phyloP scores from a whole-genome alignment of 176 grass and related monocot species.

The Cenchrus fungigraminus region DNA sequence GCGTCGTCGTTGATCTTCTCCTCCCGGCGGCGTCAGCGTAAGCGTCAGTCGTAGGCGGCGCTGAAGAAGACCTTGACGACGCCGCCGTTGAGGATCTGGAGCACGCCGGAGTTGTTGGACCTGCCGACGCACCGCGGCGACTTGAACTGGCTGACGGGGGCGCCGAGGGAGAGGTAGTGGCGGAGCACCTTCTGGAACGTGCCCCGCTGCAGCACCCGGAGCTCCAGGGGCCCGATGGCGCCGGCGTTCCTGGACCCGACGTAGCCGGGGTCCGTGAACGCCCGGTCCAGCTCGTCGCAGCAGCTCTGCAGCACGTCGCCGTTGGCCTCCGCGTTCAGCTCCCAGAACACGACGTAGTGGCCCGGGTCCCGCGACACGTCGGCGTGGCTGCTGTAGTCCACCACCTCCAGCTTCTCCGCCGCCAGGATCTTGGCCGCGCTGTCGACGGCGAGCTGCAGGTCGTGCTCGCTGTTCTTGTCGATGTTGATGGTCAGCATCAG shows the following conservation, averaged over 20 bases:
- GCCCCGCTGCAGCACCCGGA: constrained; percentile 53
- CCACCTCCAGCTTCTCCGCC: constrained; percentile 80
- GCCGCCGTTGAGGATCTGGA: constrained; percentile 57
- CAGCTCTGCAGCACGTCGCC: constrained; percentile 66
- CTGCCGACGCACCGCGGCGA: constrained; percentile 58
- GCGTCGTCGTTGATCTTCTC: not conserved
- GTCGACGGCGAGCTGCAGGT: constrained; percentile 76
- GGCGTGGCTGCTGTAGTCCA: constrained; percentile 83
- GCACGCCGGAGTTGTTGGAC: constrained; percentile 51
- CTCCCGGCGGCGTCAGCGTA: not conserved
- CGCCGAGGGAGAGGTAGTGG: constrained; percentile 60
- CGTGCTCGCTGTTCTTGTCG: constrained; percentile 93
- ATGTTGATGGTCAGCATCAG: constrained; percentile 81
- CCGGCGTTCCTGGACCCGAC: constrained; percentile 42
- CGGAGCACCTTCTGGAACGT: constrained; percentile 69
- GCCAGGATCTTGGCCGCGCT: constrained; percentile 57
- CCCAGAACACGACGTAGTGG: constrained; percentile 82
- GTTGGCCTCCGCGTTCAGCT: constrained; percentile 59
- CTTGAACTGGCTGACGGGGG: constrained; percentile 86
- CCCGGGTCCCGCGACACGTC: constrained; percentile 63
- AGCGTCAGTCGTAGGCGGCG: constrained; percentile 33
- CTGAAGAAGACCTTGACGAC: constrained; percentile 47
- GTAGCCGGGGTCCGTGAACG: constrained; percentile 71
- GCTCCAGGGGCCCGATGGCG: constrained; percentile 68
- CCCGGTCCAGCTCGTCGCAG: constrained; percentile 75